These are phyloP conservation scores for Rhynchosporium secalis DNA, from an alignment of 2,329 filamentous ascomycete species.

Conservation along the genomic window DNA sequence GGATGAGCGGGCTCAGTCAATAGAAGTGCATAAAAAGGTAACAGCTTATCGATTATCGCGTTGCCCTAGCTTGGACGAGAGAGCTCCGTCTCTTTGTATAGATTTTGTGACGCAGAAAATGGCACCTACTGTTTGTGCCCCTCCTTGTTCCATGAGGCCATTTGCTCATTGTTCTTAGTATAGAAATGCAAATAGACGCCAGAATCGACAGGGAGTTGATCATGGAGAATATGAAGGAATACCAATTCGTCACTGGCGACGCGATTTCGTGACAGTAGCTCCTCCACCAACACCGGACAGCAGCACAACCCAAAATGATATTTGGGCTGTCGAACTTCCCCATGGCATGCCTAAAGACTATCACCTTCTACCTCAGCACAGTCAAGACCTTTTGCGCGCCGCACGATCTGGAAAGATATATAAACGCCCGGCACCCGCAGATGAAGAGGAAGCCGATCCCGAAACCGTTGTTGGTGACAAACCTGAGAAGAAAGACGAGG, in stretches of 20 bases:
- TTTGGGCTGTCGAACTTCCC: constrained; percentile 74
- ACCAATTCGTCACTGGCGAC: constrained; percentile 87
- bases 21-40: too few species aligned
- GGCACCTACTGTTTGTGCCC: constrained; percentile 19
- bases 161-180: constrained; percentile 26
- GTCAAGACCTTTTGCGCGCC: constrained; percentile 78
- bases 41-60: too few species aligned
- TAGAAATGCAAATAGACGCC: constrained; percentile 36
- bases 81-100: too few species aligned
- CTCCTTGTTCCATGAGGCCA: background rate
- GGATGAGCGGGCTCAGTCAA: too few species aligned
- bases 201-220: constrained; percentile 46
- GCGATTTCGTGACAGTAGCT: constrained; percentile 66
- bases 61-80: too few species aligned
- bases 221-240: constrained; percentile 58
- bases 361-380: constrained; percentile 73
- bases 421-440: constrained; percentile 65
- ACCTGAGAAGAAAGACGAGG: constrained; percentile 59
- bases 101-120: background rate
- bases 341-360: constrained; percentile 84
- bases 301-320: constrained; percentile 58
- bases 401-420: constrained; percentile 76
- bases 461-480: constrained; percentile 52
- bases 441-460: constrained; percentile 58
- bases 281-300: constrained; percentile 66